phyloP scores from a whole-genome alignment of 1,139 yeast species.

The Hyphopichia buzzinii region DNA sequence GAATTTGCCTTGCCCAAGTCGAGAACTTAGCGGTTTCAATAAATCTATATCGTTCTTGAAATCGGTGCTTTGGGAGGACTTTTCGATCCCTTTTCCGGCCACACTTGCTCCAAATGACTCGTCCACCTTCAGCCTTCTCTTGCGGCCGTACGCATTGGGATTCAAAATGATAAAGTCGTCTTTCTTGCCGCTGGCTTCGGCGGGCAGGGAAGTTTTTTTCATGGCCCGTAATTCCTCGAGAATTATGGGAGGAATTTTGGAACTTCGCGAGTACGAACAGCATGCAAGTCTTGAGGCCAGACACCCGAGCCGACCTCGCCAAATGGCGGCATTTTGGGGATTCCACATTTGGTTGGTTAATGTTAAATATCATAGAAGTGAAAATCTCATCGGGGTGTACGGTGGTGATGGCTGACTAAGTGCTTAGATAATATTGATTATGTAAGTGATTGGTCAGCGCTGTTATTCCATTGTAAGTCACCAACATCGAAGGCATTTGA shows the following conservation, averaged over 20 bases:
- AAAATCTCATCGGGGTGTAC: too few relatives aligned
- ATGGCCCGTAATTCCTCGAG: slow-evolving; percentile 13
- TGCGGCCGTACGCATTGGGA: slow-evolving; percentile 9
- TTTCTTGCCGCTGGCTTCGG: slow-evolving; percentile 7
- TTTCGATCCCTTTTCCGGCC: neutral
- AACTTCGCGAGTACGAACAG: neutral
- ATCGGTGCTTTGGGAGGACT: neutral
- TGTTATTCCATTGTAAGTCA: too few relatives aligned
- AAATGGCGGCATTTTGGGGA: too few relatives aligned
- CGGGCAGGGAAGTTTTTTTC: slow-evolving; percentile 11
- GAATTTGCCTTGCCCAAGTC: neutral
- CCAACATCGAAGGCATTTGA: too few relatives aligned
- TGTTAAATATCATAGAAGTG: too few relatives aligned
- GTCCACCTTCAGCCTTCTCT: neutral
- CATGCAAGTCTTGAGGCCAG: too few relatives aligned
- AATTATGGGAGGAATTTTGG: slow-evolving; percentile 9
- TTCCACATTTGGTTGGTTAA: too few relatives aligned
- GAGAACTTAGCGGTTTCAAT: neutral
- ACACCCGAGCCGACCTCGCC: too few relatives aligned
- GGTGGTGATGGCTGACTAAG: too few relatives aligned
- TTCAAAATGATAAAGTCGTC: slow-evolving; percentile 14
- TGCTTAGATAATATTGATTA: too few relatives aligned
- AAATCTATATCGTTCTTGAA: neutral
- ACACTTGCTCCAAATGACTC: neutral
- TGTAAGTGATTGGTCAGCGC: too few relatives aligned